Evolutionary conservation across 2,329 filamentous ascomycete genomes (phyloP).

Genomic region (Penicillium italicum): DNA sequence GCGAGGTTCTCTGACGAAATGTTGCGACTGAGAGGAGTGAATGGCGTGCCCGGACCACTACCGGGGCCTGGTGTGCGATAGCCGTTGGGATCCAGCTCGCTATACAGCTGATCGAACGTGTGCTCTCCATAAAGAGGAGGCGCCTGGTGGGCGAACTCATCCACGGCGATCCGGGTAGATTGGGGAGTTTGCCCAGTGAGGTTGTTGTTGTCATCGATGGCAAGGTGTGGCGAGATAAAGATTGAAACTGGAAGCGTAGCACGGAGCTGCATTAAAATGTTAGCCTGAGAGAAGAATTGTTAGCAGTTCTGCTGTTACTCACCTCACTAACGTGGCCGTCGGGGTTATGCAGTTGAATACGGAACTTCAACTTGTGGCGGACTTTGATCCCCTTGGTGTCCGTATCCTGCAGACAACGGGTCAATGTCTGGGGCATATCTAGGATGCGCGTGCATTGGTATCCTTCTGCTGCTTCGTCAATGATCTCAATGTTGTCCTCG

Average conservation of each 20-base stretch:
- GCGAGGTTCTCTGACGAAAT: conserved; percentile 79
- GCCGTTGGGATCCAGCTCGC: conserved; percentile 76
- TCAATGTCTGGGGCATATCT: conserved; percentile 75
- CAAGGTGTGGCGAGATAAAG: conserved; percentile 92
- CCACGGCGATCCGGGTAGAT: conserved; percentile 48
- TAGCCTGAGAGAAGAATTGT: conserved; percentile 1
- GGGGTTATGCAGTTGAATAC: conserved; percentile 86
- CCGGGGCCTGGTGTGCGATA: conserved; percentile 69
- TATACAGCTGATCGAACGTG: conserved; percentile 83
- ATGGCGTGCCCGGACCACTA: conserved; percentile 75
- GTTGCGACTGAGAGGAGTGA: conserved; percentile 63
- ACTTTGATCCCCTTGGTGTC: conserved; percentile 87
- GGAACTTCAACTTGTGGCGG: conserved; percentile 86
- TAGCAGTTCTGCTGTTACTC: conserved; percentile 26
- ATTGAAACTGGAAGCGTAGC: conserved; percentile 87
- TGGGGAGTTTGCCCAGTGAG: conserved; percentile 61
- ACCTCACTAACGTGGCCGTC: conserved; percentile 92
- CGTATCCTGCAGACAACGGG: conserved; percentile 82
- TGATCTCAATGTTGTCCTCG: conserved; percentile 55
- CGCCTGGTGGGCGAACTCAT: conserved; percentile 62
- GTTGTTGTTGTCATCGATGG: conserved; percentile 81
- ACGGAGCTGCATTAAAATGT: conserved; percentile 58
- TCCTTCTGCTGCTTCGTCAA: conserved; percentile 59
- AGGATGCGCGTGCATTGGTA: conserved; percentile 58
- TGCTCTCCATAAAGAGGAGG: conserved; percentile 94